Percentiles rank a stretch among this genome's conserved stretches.
Evolutionary conservation across 257 asterid genomes (phyloP).

Genomic region (Solanum piurae): DNA sequence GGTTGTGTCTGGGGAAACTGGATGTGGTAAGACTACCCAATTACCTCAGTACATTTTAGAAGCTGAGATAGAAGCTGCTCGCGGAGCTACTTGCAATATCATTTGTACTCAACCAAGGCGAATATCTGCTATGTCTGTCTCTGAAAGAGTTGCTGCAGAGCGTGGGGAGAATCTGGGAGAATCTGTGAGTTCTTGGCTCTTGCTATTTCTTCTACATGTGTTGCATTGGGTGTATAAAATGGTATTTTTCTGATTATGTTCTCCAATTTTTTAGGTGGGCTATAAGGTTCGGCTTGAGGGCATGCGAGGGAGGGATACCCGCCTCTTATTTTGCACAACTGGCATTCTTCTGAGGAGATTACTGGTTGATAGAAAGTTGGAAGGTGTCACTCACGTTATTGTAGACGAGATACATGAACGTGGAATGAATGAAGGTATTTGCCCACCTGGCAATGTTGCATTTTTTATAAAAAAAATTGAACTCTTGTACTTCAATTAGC

Average conservation of each 20-base stretch:
- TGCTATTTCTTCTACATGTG: slow-evolving; percentile 8
- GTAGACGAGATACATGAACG: slow-evolving; percentile 97
- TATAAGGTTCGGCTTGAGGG: slow-evolving; percentile 96
- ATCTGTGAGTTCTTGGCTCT: slow-evolving; percentile 43
- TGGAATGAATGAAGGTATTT: slow-evolving; percentile 91
- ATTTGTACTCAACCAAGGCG: slow-evolving; percentile 95
- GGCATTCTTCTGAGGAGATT: slow-evolving; percentile 82
- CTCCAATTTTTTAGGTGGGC: slow-evolving; percentile 48
- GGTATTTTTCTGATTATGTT: not conserved
- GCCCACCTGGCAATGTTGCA: not conserved
- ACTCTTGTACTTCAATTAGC: slow-evolving; percentile 6
- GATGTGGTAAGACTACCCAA: slow-evolving; percentile 93
- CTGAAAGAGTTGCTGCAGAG: slow-evolving; percentile 96
- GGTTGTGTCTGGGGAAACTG: slow-evolving; percentile 89
- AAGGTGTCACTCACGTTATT: slow-evolving; percentile 78
- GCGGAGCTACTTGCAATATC: slow-evolving; percentile 75
- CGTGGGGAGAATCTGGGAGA: slow-evolving; percentile 90
- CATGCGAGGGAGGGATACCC: slow-evolving; percentile 87
- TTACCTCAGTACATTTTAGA: slow-evolving; percentile 88
- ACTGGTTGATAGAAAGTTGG: slow-evolving; percentile 71
- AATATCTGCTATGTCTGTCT: slow-evolving; percentile 82
- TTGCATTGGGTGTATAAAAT: slow-evolving; percentile 1
- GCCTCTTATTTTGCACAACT: slow-evolving; percentile 84
- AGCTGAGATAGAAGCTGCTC: slow-evolving; percentile 61
- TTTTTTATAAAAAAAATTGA: not conserved